phyloP scores from a whole-genome alignment of 352 stramenopile species.

The Phytopythium ostracodes region DNA sequence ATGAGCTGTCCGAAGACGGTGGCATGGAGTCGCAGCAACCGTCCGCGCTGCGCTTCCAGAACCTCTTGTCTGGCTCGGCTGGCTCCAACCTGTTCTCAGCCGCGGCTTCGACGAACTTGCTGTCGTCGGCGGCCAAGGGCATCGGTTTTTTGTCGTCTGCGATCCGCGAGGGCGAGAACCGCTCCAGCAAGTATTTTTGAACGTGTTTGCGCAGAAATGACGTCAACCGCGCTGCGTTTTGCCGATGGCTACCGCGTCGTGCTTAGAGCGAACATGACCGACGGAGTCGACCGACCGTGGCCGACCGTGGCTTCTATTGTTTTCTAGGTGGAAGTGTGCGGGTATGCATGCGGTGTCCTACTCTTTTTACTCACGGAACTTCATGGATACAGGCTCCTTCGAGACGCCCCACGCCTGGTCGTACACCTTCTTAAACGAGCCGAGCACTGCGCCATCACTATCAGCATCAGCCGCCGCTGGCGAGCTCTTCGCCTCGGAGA shows the following conservation, averaged over 20 bases:
- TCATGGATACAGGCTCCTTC: conserved; percentile 47
- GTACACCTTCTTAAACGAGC: conserved; percentile 50
- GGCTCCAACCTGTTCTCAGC: conserved; percentile 67
- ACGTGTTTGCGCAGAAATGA: no score
- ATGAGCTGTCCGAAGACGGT: conserved; percentile 28
- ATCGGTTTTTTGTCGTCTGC: conserved; percentile 81
- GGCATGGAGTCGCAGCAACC: conserved; percentile 32
- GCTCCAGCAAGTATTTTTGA: conserved; percentile 65
- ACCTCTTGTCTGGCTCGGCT: conserved; percentile 56
- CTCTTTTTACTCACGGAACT: conserved; percentile 34
- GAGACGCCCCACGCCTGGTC: conserved; percentile 50
- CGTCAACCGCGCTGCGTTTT: background rate
- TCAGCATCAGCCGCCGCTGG: background rate
- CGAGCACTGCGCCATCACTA: conserved; percentile 13
- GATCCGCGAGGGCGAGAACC: conserved; percentile 48
- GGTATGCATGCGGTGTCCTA: background rate
- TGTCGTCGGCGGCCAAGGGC: conserved; percentile 72
- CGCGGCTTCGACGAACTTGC: conserved; percentile 49
- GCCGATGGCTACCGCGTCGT: background rate
- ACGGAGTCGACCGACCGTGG: background rate
- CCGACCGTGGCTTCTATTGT: background rate
- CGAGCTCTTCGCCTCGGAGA: conserved; percentile 13
- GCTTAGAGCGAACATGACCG: background rate
- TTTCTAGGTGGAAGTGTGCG: background rate
- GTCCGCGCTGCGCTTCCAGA: conserved; percentile 53